phyloP scores from a whole-genome alignment of 345 rosid species.

The Durio zibethinus region DNA sequence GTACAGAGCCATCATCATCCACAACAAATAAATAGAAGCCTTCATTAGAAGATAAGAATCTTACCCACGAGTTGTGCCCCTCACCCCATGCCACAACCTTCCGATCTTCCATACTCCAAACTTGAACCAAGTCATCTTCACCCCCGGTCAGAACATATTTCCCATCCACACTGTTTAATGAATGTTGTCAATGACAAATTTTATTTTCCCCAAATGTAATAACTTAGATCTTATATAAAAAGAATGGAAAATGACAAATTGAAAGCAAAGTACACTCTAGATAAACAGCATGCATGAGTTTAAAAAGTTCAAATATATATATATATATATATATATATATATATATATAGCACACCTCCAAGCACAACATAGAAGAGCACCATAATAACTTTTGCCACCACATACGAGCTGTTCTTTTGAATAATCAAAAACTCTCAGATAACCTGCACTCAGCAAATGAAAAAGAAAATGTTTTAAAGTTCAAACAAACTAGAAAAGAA shows the following conservation, averaged over 20 bases:
- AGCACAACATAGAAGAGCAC: slow-evolving; percentile 72
- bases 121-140: slow-evolving; percentile 98
- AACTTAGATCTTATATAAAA: slow-evolving; percentile 1
- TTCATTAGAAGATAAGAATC: slow-evolving; percentile 21
- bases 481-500: slow-evolving; percentile 11
- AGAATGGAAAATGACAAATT: neutral
- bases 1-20: slow-evolving; percentile 18
- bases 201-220: slow-evolving; percentile 1
- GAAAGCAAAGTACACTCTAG: slow-evolving; percentile 1
- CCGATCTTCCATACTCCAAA: slow-evolving; percentile 99
- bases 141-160: slow-evolving; percentile 97
- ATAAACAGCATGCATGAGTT: neutral
- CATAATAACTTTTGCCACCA: slow-evolving; percentile 80
- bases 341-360: slow-evolving; percentile 49
- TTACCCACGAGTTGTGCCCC: slow-evolving; percentile 99
- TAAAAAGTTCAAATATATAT: neutral
- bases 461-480: slow-evolving; percentile 9
- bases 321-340: neutral
- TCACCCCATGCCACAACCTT: slow-evolving; percentile 99
- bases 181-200: slow-evolving; percentile 17
- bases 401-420: slow-evolving; percentile 52
- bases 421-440: slow-evolving; percentile 90
- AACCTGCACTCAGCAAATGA: slow-evolving; percentile 49
- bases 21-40: slow-evolving; percentile 2
- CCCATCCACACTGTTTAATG: slow-evolving; percentile 80